Evolutionary conservation across 352 stramenopile genomes (phyloP), one percentile per base, ranked within the genome.

Genomic region (Blastocystis sp.): DNA sequence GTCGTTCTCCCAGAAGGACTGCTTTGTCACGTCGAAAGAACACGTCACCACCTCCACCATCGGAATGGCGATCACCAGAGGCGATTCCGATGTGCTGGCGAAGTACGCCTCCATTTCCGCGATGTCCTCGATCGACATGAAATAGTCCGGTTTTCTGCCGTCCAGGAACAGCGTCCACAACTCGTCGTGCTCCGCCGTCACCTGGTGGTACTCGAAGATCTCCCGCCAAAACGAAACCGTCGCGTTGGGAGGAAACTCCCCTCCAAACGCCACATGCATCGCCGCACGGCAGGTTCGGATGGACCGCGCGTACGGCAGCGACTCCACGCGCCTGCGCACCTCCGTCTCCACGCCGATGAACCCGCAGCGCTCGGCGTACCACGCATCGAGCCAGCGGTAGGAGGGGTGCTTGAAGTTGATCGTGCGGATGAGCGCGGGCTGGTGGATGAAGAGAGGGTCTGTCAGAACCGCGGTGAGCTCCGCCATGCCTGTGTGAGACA

Each of bases 11-110:
- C 28, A 81, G 38, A 84, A 84, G n/a, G 65, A 28, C 57, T 84
- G 74, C 9, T 68, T 17, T 34, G 14, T 24, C 3, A 84, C n/a
- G 34, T 84, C 28, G 3, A 62, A 52, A 0, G 54, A 60, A 28
- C 74, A 84, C 9, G 74, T 70, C 3, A 84, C 74, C 19, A 66
- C 2, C 45, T 84, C 74, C 34, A 84, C 28, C 19, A 40, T n/a
- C 19, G 74, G 74, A 43, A 84, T 57, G 9, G 74, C 74, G 0
- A 84, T 14, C 17, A 68, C 57, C 42, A 84, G 54, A 43, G 24
- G 14, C 21, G n/a, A 43, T 21, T 68, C 45, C 19, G 19, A 17
- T 2, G 48, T 63, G 19, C 4, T 24, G 11, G 11, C n/a, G 24
- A 21, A 84, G n/a, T 57, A 70, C 34, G 68, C 24, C 40, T 68